A percentile compares a stretch with the other conserved stretches of the same genome.
Evolutionary conservation across 441 rosid species (phyloP).

Genomic region (Aleurites moluccanus): DNA sequence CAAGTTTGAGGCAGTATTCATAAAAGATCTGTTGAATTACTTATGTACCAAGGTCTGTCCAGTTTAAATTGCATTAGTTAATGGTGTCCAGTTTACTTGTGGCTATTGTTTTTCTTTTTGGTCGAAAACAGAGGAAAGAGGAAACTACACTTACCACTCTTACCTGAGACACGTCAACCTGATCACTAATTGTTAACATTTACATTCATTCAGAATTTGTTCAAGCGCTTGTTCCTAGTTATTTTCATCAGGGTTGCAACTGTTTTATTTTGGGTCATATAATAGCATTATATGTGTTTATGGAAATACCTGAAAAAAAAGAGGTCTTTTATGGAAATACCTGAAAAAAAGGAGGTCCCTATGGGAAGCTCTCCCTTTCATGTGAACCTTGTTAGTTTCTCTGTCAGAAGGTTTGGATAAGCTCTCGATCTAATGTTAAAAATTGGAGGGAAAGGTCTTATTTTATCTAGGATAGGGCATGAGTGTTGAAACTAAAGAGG

Average conservation of each 20-base stretch:
- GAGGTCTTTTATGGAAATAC: background rate
- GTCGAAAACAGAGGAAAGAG: too few species aligned
- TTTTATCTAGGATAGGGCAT: background rate
- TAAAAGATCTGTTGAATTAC: background rate
- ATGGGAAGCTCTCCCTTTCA: background rate
- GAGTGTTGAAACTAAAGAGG: background rate
- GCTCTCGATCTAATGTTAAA: background rate
- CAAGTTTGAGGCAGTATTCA: background rate
- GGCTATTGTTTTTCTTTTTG: too few species aligned
- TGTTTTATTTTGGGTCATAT: background rate
- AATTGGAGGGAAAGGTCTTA: background rate
- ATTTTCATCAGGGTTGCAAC: background rate
- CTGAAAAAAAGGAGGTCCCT: background rate
- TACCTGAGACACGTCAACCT: too few species aligned
- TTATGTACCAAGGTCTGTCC: background rate
- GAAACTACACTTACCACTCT: too few species aligned
- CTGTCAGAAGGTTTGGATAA: background rate
- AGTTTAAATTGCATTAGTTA: background rate
- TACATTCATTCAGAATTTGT: conserved; percentile 3
- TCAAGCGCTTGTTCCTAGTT: background rate
- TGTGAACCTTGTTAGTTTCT: background rate
- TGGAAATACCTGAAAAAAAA: background rate
- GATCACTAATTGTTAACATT: background rate
- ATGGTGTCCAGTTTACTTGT: background rate
- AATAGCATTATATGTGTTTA: background rate